A percentile compares a stretch with the other conserved stretches of the same genome.
Conservation (phyloP, 257 asterid species). For the Jaltomata sinuosa region DNA sequence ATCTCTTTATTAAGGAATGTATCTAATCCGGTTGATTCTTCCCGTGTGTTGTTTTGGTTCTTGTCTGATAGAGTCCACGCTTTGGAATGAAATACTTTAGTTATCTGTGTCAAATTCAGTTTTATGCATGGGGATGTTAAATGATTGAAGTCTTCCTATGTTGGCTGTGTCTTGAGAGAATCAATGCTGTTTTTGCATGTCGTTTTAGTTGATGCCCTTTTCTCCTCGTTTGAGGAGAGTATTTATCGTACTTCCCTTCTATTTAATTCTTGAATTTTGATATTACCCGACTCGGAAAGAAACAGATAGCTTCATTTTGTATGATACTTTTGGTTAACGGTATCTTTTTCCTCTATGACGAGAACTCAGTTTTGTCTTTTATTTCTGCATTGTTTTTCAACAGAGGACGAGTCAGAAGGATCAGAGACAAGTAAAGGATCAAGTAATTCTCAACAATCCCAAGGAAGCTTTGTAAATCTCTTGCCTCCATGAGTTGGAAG, state of each 20-base stretch:
- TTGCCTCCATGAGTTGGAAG: conserved; percentile 25
- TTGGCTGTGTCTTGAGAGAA: not conserved
- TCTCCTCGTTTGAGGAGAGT: not conserved
- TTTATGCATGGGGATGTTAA: not conserved
- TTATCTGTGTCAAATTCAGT: not conserved
- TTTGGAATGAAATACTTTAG: not conserved
- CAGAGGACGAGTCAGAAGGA: conserved; percentile 73
- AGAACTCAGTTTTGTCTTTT: conserved; percentile 5
- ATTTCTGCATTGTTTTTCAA: conserved; percentile 3
- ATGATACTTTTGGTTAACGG: not conserved
- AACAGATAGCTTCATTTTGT: not conserved
- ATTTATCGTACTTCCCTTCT: not conserved
- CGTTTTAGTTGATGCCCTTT: not conserved
- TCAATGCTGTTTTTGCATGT: not conserved
- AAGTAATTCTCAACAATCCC: conserved; percentile 28
- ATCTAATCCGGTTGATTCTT: not conserved
- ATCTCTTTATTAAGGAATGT: not conserved
- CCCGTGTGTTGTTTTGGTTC: not conserved
- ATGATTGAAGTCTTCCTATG: not conserved
- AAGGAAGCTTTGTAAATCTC: conserved; percentile 26
- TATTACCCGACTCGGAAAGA: not conserved
- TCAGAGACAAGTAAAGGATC: conserved; percentile 29
- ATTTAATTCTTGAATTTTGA: not conserved
- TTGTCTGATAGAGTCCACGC: not conserved
- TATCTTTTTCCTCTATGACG: not conserved